phyloP scores from a whole-genome alignment of 2,329 filamentous ascomycete species.

The Bipolaris gigantea region DNA sequence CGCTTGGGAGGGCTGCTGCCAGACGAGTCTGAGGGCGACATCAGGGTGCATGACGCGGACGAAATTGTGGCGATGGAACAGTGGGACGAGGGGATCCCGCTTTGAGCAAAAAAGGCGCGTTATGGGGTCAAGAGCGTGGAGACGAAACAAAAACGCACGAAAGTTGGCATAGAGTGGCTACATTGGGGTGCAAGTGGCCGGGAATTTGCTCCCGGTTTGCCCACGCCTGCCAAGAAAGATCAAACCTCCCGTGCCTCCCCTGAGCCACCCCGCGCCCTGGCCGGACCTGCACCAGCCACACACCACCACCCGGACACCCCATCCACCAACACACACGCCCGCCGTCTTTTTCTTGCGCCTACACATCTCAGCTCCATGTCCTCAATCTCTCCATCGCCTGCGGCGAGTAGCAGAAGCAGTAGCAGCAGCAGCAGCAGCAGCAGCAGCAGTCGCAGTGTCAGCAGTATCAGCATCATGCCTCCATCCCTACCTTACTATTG shows the following conservation, averaged over 20 bases:
- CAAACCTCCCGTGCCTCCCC: not conserved
- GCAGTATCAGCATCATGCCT: too few relatives aligned
- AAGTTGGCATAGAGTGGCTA: slow-evolving; percentile 1
- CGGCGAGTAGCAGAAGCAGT: too few relatives aligned
- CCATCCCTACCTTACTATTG: too few relatives aligned
- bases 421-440: too few relatives aligned
- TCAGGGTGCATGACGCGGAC: slow-evolving; percentile 14
- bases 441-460: too few relatives aligned
- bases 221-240: slow-evolving; percentile 4
- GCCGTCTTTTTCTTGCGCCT: not conserved
- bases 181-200: slow-evolving; percentile 5
- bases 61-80: not conserved
- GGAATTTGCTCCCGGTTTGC: not conserved
- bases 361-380: too few relatives aligned
- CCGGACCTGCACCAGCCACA: too few relatives aligned
- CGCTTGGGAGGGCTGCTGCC: slow-evolving; percentile 12
- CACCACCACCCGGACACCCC: too few relatives aligned
- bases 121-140: not conserved
- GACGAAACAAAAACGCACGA: not conserved
- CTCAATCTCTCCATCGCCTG: too few relatives aligned
- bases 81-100: not conserved
- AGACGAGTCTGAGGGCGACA: slow-evolving; percentile 13
- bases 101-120: not conserved
- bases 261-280: not conserved
- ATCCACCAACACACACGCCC: not conserved